Evolutionary conservation across 768 basidiomycete species (phyloP).

Genomic region (Boletus huronensis): DNA sequence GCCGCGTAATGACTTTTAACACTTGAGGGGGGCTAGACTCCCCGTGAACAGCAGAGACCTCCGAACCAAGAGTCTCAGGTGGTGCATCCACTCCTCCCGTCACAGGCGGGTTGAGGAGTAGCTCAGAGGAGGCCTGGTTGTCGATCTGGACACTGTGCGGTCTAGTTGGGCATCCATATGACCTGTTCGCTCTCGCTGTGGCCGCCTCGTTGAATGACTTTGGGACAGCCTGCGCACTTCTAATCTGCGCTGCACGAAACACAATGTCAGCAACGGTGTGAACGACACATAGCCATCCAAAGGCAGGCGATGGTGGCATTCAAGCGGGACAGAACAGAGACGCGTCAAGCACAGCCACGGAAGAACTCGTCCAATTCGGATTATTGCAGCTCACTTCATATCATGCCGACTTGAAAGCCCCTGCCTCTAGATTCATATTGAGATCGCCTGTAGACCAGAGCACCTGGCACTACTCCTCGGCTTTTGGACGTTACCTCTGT

Average conservation of each 20-base stretch:
- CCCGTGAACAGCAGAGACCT: not conserved
- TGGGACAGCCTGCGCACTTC: slow-evolving; percentile 38
- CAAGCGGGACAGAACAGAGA: not conserved
- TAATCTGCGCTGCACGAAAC: slow-evolving; percentile 57
- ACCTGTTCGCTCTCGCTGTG: not conserved
- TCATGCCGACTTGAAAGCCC: no score
- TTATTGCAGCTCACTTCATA: no score
- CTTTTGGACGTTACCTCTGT: no score
- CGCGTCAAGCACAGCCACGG: slow-evolving; percentile 13
- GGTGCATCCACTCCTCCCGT: not conserved
- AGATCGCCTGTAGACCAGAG: no score
- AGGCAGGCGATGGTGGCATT: slow-evolving; percentile 70
- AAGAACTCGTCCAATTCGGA: not conserved
- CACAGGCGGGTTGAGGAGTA: no score
- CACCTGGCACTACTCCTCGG: no score
- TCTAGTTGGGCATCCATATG: not conserved
- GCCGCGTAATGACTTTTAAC: no score
- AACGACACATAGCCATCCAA: slow-evolving; percentile 69
- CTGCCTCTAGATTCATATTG: no score
- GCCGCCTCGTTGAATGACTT: not conserved
- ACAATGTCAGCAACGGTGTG: slow-evolving; percentile 59
- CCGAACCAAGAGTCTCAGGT: not conserved
- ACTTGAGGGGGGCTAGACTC: not conserved
- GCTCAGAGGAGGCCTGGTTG: not conserved
- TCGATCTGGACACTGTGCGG: not conserved